These are phyloP conservation scores for Tagetes erecta DNA, from an alignment of 129 eudicot species.

Conservation along the genomic window DNA sequence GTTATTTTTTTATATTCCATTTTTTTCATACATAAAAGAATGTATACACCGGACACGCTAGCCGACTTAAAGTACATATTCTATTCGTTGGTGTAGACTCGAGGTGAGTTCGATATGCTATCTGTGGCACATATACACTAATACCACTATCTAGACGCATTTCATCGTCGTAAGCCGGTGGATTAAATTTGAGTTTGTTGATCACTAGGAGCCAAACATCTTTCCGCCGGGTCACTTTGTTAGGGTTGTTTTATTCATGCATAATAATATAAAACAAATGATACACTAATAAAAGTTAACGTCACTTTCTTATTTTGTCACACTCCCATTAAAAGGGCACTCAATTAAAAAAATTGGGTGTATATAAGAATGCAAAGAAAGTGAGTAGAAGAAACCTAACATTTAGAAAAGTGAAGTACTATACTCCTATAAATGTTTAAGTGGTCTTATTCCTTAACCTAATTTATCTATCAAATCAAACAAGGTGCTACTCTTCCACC, in stretches of 20 bases:
- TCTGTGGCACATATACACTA: too few species aligned
- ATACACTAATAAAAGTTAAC: background rate
- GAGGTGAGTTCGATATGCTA: too few species aligned
- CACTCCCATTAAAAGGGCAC: background rate
- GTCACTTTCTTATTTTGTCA: background rate
- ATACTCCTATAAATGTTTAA: background rate
- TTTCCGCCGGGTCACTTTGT: too few species aligned
- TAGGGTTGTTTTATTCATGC: background rate
- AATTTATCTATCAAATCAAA: slow-evolving; percentile 40
- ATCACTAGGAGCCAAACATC: too few species aligned
- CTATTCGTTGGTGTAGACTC: too few species aligned
- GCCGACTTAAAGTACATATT: too few species aligned
- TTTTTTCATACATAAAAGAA: too few species aligned
- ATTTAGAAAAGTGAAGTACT: slow-evolving; percentile 17
- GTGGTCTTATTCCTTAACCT: slow-evolving; percentile 49
- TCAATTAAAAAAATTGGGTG: background rate
- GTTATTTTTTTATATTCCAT: too few species aligned
- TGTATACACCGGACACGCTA: too few species aligned
- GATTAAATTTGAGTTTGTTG: too few species aligned
- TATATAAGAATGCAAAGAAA: background rate
- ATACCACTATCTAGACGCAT: too few species aligned
- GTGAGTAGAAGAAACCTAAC: slow-evolving; percentile 17
- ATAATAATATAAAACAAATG: background rate
- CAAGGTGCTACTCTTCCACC: slow-evolving; percentile 37
- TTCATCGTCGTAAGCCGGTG: too few species aligned